Base-by-base conservation (phyloP, 257 asterid genomes). In the Primulina eburnea region DNA sequence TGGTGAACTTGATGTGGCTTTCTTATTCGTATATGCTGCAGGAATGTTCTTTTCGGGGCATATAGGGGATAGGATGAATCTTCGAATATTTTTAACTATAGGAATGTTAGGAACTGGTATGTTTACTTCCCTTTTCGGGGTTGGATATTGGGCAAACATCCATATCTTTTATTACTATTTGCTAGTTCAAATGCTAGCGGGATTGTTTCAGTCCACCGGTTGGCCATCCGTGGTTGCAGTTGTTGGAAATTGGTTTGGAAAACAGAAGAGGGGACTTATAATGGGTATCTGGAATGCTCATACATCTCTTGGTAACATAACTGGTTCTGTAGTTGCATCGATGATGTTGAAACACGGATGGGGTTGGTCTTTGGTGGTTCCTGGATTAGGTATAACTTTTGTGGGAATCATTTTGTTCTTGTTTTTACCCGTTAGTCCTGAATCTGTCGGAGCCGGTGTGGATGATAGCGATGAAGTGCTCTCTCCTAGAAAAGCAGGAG, bases 191-290 rank as follows among this genome's bases (percentile, higher is more conserved):
- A 91, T 94, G 96, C 81, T 91, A 47, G 95, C 99, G 0, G 99
- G 99, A 16, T 77, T 94, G 82, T 91, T 89, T 77, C 99, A 94
- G 59, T 94, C 99, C 26, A 85, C 99, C 0, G 99, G 99, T 9
- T 94, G 99, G 99, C 99, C 99, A 2, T 89, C 99, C 0, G 99
- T 94, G 71, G 99, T 94, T 20, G 97, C 99, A 0, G 92, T 94
- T 16, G 94, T 94, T 2, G 99, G 99, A 0, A 88, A 94, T 67
- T 91, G 99, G 99, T 94, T 91, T 10, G 99, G 99, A 76, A 91
- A 94, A 75, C 92, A 77, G 83, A 91, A 82, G 83, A 83, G 99
- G 47, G 98, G 99, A 11, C 98, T 94, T 62, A 94, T 94, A 72
- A 89, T 94, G 99, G 99, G 99, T 43, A 85, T 94, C 6, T 94